phyloP scores from a whole-genome alignment of 805 yeast species.

The Dipodascopsis tothii region DNA sequence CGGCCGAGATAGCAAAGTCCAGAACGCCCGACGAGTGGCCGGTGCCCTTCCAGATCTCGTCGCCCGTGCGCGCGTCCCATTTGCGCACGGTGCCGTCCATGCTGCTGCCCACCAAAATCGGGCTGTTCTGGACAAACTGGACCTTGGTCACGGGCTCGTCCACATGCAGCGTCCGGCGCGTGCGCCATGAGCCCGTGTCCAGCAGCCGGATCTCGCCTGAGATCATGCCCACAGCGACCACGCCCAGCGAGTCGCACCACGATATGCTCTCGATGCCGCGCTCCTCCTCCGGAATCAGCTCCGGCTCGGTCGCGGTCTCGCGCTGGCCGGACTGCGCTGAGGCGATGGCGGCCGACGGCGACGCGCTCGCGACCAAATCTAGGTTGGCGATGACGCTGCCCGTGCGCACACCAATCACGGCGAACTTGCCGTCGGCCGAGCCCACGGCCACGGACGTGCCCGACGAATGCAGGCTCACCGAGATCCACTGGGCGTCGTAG shows the following conservation, averaged over 20 bases:
- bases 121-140: conserved; percentile 47
- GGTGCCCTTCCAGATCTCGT: conserved; percentile 63
- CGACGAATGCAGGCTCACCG: conserved; percentile 47
- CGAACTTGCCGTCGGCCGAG: conserved; percentile 77
- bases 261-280: conserved; percentile 68
- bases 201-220: conserved; percentile 78
- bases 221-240: conserved; percentile 83
- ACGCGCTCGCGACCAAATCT: conserved; percentile 48
- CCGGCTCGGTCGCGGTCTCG: conserved; percentile 21
- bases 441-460: conserved; percentile 65
- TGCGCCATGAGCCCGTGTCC: conserved; percentile 80
- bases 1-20: conserved; percentile 60
- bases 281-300: conserved; percentile 40
- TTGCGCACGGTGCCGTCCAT: conserved; percentile 81
- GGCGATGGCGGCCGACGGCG: not conserved
- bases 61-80: conserved; percentile 86
- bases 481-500: conserved; percentile 87
- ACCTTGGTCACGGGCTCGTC: conserved; percentile 83
- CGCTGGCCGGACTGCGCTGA: not conserved
- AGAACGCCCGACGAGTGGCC: conserved; percentile 94
- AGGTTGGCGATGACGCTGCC: conserved; percentile 65
- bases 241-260: conserved; percentile 60
- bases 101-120: conserved; percentile 58
- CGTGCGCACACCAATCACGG: conserved; percentile 64
- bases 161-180: conserved; percentile 60